Conservation (phyloP, 2,329 filamentous ascomycete genomes). For the Claviceps humidiphila region DNA sequence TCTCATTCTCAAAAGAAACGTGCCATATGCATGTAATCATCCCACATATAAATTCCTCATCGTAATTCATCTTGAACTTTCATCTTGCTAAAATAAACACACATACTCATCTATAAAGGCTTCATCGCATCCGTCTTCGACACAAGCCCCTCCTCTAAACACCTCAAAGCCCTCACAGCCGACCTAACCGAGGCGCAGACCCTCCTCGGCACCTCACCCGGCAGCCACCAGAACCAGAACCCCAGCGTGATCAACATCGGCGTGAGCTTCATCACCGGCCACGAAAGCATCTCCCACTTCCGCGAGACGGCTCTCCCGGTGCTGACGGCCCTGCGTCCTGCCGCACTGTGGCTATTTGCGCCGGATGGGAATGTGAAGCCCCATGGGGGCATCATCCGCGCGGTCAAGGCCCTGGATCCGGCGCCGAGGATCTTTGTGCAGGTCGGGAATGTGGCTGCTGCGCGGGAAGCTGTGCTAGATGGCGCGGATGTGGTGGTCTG, state of each 20-base stretch:
- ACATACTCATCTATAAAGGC: constrained; percentile 9
- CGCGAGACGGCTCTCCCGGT: constrained; percentile 32
- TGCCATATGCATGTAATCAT: not conserved
- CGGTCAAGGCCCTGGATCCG: constrained; percentile 16
- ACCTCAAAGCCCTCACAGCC: constrained; percentile 19
- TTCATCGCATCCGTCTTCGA: constrained; percentile 21
- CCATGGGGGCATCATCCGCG: constrained; percentile 22
- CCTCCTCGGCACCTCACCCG: constrained; percentile 11
- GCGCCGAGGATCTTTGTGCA: constrained; percentile 44
- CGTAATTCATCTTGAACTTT: too few relatives aligned
- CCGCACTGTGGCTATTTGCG: constrained; percentile 56
- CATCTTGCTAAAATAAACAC: too few relatives aligned
- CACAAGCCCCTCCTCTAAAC: constrained; percentile 15
- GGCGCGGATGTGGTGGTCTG: constrained; percentile 46
- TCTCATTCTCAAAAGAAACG: not conserved
- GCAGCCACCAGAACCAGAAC: not conserved
- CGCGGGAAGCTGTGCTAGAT: constrained; percentile 31
- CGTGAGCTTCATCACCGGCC: constrained; percentile 41
- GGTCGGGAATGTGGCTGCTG: constrained; percentile 45
- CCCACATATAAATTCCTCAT: too few relatives aligned
- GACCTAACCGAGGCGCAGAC: constrained; percentile 17
- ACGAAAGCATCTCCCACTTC: constrained; percentile 27
- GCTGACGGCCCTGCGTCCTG: constrained; percentile 38
- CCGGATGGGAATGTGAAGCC: constrained; percentile 31
- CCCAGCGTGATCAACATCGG: constrained; percentile 41